Evolutionary conservation across 2,329 filamentous ascomycete genomes (phyloP).

Genomic region (Karstenula rhodostoma): DNA sequence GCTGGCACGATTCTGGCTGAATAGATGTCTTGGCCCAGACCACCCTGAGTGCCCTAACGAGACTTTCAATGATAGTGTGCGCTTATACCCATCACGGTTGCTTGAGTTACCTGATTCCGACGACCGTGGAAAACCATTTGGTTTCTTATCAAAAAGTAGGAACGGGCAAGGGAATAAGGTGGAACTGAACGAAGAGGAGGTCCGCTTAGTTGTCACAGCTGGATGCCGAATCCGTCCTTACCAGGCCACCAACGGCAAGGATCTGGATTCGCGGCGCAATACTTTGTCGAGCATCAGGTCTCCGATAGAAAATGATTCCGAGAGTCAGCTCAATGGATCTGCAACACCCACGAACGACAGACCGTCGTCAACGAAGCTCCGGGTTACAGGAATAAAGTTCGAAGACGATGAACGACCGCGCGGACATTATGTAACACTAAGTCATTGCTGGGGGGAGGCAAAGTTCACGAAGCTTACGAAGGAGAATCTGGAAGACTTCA

Average conservation of each 20-base stretch:
- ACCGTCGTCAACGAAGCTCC: no score
- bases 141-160: not conserved
- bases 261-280: not conserved
- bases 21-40: constrained; percentile 8
- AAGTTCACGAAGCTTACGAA: not conserved
- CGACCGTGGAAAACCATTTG: constrained; percentile 7
- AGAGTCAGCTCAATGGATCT: not conserved
- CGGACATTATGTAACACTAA: not conserved
- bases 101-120: constrained; percentile 6
- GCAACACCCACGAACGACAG: not conserved
- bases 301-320: not conserved
- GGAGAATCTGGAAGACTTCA: not conserved
- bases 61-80: constrained; percentile 5
- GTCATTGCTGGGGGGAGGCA: not conserved
- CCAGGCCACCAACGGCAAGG: not conserved
- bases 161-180: not conserved
- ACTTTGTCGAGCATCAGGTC: not conserved
- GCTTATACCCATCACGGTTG: constrained; percentile 4
- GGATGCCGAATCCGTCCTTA: not conserved
- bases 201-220: not conserved
- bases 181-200: not conserved
- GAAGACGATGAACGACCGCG: not conserved
- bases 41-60: constrained; percentile 8
- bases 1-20: constrained; percentile 7
- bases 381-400: not conserved